Evolutionary conservation across 2,329 filamentous ascomycete species (phyloP).

Genomic region (Fusarium oxysporum): DNA sequence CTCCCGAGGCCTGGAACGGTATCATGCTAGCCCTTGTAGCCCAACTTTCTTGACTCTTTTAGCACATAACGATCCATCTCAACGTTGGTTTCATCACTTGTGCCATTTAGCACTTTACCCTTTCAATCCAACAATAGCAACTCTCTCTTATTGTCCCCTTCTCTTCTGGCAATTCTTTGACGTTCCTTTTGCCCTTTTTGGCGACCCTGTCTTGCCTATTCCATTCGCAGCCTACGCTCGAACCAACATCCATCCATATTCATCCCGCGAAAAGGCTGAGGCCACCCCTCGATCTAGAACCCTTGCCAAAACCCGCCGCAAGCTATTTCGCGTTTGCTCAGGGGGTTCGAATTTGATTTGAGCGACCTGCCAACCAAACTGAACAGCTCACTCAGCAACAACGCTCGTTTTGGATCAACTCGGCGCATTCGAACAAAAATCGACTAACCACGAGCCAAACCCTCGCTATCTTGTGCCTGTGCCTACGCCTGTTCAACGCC

Average conservation of each 20-base stretch:
- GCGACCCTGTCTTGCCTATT: conserved; percentile 1
- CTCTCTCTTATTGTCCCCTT: conserved; percentile 12
- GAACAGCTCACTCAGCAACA: conserved; percentile 38
- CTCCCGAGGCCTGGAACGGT: conserved; percentile 11
- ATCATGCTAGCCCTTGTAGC: conserved; percentile 1
- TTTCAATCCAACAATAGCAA: conserved; percentile 16
- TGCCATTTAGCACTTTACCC: conserved; percentile 1
- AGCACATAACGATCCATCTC: conserved; percentile 10
- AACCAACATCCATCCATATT: conserved; percentile 18
- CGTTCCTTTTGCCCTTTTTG: not conserved
- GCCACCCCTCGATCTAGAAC: conserved; percentile 48
- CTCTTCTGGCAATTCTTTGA: conserved; percentile 1
- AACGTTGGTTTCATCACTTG: conserved; percentile 2
- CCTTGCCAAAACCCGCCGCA: conserved; percentile 41
- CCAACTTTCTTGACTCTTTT: conserved; percentile 20
- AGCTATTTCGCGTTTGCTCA: conserved; percentile 48
- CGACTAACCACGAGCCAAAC: conserved; percentile 1
- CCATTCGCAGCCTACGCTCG: conserved; percentile 1
- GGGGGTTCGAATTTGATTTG: conserved; percentile 42
- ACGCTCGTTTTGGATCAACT: conserved; percentile 15
- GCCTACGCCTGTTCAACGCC: not conserved
- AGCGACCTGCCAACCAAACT: conserved; percentile 33
- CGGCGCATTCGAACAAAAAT: conserved; percentile 14
- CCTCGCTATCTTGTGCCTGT: not conserved
- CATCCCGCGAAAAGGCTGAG: conserved; percentile 44